phyloP scores from a whole-genome alignment of 2,329 filamentous ascomycete genomes.

The Graphiopsis chlorocephala region DNA sequence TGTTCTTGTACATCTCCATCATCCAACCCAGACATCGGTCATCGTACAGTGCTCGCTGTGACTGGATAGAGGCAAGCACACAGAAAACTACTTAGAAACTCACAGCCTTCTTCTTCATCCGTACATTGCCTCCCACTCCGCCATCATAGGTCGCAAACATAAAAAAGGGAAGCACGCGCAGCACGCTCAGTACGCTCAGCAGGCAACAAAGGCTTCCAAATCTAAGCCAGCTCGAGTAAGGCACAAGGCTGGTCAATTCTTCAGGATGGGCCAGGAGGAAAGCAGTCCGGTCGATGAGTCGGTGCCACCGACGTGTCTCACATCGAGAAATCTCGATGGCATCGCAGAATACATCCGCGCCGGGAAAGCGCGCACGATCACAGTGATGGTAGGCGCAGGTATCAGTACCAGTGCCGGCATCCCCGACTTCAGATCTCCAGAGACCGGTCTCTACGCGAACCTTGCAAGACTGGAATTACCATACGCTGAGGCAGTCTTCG shows the following conservation, averaged over 20 bases:
- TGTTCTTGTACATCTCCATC: background rate
- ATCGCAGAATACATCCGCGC: conserved; percentile 78
- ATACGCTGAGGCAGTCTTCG: conserved; percentile 89
- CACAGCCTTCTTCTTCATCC: background rate
- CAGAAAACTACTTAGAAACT: background rate
- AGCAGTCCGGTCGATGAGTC: conserved; percentile 65
- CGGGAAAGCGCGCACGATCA: conserved; percentile 66
- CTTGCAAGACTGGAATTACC: conserved; percentile 81
- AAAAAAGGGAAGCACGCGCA: conserved; percentile 41
- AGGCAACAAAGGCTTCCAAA: conserved; percentile 14
- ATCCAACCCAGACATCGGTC: background rate
- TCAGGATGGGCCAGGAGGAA: conserved; percentile 82
- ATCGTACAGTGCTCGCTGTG: background rate
- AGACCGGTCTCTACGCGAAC: conserved; percentile 91
- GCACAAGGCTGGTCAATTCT: background rate
- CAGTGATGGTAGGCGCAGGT: conserved; percentile 87
- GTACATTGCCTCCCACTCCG: conserved; percentile 13
- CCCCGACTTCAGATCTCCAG: conserved; percentile 90
- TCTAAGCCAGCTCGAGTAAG: background rate
- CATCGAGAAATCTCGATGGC: conserved; percentile 66
- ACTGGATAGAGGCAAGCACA: background rate
- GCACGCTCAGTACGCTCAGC: conserved; percentile 33
- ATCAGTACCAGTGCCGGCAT: conserved; percentile 75
- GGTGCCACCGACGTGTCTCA: conserved; percentile 63
- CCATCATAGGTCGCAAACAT: conserved; percentile 53